A percentile compares a stretch with the other conserved stretches of the same genome.
phyloP scores from a whole-genome alignment of 192 early-diverging fungal species.

The Endogone sp. region DNA sequence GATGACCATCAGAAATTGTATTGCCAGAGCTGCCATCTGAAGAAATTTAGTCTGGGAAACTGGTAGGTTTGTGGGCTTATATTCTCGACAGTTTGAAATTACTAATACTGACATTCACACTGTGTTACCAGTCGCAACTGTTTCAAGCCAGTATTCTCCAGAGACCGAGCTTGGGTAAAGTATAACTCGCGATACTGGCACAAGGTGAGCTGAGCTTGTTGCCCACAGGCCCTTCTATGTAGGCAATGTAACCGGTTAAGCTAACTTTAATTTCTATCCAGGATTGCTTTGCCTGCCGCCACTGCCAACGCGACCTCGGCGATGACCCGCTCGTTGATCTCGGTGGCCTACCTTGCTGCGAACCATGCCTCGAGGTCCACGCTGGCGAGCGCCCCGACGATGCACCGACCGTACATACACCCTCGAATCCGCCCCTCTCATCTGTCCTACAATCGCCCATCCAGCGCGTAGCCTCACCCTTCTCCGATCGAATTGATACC shows the following conservation, averaged over 20 bases:
- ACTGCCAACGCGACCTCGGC: conserved; percentile 23
- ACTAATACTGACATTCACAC: not conserved
- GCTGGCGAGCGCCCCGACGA: conserved; percentile 4
- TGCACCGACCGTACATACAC: not conserved
- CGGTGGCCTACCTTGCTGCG: conserved; percentile 41
- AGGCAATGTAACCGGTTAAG: not conserved
- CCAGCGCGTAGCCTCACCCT: too few species aligned
- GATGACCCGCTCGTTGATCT: conserved; percentile 43
- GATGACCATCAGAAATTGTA: conserved; percentile 4
- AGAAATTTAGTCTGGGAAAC: conserved; percentile 29
- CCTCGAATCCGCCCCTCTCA: not conserved
- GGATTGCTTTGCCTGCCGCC: conserved; percentile 40
- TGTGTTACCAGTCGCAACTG: conserved; percentile 17
- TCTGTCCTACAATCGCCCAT: too few species aligned
- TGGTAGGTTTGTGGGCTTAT: conserved; percentile 8
- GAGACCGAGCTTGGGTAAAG: conserved; percentile 25
- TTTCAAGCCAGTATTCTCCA: conserved; percentile 29
- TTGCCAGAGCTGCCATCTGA: conserved; percentile 30
- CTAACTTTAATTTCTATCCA: not conserved
- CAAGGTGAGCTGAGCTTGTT: not conserved
- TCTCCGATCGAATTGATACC: not conserved
- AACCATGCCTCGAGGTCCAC: conserved; percentile 38
- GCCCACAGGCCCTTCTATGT: too few species aligned
- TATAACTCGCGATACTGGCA: conserved; percentile 28
- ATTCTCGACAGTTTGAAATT: not conserved